These are phyloP conservation scores for Corynascus novoguineensis DNA, from an alignment of 495 filamentous ascomycete genomes.

Conservation along the genomic window DNA sequence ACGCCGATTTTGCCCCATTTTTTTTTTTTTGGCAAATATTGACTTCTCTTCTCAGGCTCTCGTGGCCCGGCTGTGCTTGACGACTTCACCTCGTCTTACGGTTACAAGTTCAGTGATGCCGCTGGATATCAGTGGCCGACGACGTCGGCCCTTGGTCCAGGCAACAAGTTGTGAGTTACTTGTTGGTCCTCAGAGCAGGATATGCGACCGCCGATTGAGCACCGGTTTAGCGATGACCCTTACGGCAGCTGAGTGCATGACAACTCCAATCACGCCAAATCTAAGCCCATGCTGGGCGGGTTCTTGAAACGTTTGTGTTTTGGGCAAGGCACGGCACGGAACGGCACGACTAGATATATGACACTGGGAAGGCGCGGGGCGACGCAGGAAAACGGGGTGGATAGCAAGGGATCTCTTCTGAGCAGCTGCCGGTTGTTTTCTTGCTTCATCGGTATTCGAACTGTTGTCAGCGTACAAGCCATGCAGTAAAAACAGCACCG, in stretches of 20 bases:
- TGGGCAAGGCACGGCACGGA: slow-evolving; percentile 7
- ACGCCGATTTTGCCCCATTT: too few relatives aligned
- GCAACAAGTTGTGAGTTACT: slow-evolving; percentile 63
- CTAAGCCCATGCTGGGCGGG: slow-evolving; percentile 1
- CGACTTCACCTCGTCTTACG: slow-evolving; percentile 95
- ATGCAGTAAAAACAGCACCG: not conserved
- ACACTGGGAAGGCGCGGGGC: not conserved
- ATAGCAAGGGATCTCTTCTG: not conserved
- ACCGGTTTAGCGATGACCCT: slow-evolving; percentile 20
- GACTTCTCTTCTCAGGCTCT: slow-evolving; percentile 57
- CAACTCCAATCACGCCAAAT: slow-evolving; percentile 4
- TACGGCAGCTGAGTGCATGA: slow-evolving; percentile 20
- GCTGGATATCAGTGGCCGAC: slow-evolving; percentile 93
- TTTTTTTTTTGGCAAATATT: slow-evolving; percentile 5
- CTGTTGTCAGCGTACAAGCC: not conserved
- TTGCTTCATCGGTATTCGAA: not conserved
- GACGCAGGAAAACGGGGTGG: not conserved
- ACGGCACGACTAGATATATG: slow-evolving; percentile 2
- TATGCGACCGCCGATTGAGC: slow-evolving; percentile 10
- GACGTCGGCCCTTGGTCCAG: slow-evolving; percentile 50
- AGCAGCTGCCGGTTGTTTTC: not conserved
- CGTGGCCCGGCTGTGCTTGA: slow-evolving; percentile 94
- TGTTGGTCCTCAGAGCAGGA: slow-evolving; percentile 3
- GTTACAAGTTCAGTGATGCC: slow-evolving; percentile 97
- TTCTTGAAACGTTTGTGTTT: slow-evolving; percentile 4